These are phyloP conservation scores for Euphorbia tirucalli DNA, from an alignment of 345 rosid species.

Conservation along the genomic window DNA sequence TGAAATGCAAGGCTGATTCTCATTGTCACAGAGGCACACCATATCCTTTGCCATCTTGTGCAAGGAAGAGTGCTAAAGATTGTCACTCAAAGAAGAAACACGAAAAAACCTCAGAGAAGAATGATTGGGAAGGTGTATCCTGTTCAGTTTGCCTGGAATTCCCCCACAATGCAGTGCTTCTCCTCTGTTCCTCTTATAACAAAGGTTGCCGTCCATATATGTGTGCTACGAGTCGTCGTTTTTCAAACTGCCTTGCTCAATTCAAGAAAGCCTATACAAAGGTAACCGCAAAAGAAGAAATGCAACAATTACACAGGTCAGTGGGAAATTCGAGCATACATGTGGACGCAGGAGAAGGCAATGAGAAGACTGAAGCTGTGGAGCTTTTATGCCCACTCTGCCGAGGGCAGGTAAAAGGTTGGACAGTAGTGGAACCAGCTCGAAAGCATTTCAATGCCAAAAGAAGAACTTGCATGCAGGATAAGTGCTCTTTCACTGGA, in stretches of 20 bases:
- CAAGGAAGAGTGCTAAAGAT: constrained; percentile 35
- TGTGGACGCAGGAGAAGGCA: constrained; percentile 20
- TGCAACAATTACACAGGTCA: constrained; percentile 20
- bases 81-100: constrained; percentile 28
- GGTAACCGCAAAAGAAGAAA: constrained; percentile 32
- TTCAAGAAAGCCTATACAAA: constrained; percentile 73
- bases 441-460: constrained; percentile 59
- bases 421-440: constrained; percentile 81
- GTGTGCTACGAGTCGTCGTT: constrained; percentile 84
- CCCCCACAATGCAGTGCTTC: constrained; percentile 88
- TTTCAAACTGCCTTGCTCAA: constrained; percentile 83
- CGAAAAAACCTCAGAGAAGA: constrained; percentile 42
- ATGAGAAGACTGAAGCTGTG: constrained; percentile 46
- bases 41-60: constrained; percentile 34
- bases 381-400: constrained; percentile 84
- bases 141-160: constrained; percentile 78
- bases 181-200: constrained; percentile 73
- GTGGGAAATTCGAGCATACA: constrained; percentile 22
- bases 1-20: constrained; percentile 30
- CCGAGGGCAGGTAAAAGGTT: constrained; percentile 90
- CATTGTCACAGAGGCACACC: constrained; percentile 25
- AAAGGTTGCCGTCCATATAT: constrained; percentile 93
- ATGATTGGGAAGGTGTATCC: constrained; percentile 61
- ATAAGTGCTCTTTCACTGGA: constrained; percentile 62
- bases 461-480: constrained; percentile 79